Conservation (phyloP, 305 asterid genomes). For the Fraxinus albicans region DNA sequence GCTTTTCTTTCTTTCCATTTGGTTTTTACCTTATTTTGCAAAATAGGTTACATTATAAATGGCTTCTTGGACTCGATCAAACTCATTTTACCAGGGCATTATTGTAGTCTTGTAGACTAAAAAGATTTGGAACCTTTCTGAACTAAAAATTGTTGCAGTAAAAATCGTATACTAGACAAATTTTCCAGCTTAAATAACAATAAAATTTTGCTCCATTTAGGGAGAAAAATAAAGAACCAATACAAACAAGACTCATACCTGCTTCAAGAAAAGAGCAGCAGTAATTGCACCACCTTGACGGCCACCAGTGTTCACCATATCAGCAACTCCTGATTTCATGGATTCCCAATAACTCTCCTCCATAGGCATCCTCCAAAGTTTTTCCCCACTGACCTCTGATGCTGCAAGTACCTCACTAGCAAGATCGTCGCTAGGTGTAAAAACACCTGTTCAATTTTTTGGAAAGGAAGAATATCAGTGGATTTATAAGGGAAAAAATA, state of each 20-base stretch:
- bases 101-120: background rate
- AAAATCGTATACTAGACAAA: background rate
- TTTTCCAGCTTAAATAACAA: background rate
- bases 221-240: background rate
- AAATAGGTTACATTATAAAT: background rate
- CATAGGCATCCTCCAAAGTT: conserved; percentile 91
- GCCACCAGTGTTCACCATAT: conserved; percentile 93
- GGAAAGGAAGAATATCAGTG: background rate
- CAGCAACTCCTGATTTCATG: conserved; percentile 95
- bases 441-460: conserved; percentile 50
- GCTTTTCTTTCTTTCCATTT: background rate
- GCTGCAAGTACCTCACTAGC: conserved; percentile 86
- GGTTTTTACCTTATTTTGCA: background rate
- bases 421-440: conserved; percentile 84
- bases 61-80: background rate
- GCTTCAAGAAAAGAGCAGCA: conserved; percentile 97
- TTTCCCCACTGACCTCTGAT: conserved; percentile 74
- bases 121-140: background rate
- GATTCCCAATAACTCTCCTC: conserved; percentile 93
- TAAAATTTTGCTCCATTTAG: background rate
- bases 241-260: conserved; percentile 41
- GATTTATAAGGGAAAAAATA: background rate
- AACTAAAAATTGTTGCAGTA: background rate
- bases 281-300: conserved; percentile 94
- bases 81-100: background rate